Conservation (phyloP, 495 filamentous ascomycete species). For the Xanthoparmelia taractica region DNA sequence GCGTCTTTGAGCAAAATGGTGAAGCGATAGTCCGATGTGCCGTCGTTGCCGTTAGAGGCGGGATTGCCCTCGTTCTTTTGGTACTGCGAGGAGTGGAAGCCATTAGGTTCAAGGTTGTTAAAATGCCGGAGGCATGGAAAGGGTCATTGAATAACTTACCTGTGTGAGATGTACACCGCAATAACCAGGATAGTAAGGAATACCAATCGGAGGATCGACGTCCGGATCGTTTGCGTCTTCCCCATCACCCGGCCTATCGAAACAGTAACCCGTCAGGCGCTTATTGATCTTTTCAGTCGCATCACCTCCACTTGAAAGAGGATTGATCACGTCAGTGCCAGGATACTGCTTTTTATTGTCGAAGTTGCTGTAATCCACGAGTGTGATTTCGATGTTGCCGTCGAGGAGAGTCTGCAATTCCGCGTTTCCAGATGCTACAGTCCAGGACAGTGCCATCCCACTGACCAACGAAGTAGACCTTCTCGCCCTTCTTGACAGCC, state of each 20-base stretch:
- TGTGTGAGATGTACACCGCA: conserved; percentile 17
- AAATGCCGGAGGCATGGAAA: neutral
- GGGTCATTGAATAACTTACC: neutral
- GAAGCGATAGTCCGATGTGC: conserved; percentile 10
- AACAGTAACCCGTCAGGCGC: neutral
- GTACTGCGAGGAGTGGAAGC: conserved; percentile 2
- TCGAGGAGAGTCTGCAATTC: neutral
- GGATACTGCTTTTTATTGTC: neutral
- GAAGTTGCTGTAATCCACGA: conserved; percentile 10
- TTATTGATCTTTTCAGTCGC: neutral
- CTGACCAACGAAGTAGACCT: conserved; percentile 1
- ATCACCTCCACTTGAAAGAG: neutral
- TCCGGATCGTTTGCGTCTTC: conserved; percentile 11
- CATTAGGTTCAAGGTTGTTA: too few species aligned
- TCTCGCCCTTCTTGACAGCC: neutral
- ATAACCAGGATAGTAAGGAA: conserved; percentile 4
- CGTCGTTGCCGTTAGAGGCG: neutral
- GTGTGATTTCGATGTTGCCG: neutral
- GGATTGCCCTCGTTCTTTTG: conserved; percentile 13
- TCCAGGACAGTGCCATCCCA: neutral
- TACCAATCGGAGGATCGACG: conserved; percentile 1
- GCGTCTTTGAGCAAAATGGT: conserved; percentile 11
- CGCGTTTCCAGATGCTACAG: conserved; percentile 8
- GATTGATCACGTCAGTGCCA: neutral
- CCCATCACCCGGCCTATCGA: conserved; percentile 4